A percentile compares a stretch with the other conserved stretches of the same genome.
phyloP scores from a whole-genome alignment of 495 filamentous ascomycete genomes.

The Penicillium nucicola region DNA sequence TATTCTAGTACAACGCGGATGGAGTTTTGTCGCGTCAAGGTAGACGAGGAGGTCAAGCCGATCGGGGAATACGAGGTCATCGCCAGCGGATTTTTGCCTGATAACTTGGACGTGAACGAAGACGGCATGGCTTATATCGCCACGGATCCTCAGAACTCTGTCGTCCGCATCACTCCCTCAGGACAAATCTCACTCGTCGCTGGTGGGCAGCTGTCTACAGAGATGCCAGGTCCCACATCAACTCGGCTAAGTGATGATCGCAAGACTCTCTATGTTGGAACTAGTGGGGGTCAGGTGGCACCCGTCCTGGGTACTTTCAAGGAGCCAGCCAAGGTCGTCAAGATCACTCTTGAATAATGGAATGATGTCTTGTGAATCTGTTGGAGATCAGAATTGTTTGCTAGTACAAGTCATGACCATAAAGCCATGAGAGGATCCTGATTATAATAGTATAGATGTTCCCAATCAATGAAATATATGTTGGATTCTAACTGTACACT shows the following conservation, averaged over 20 bases:
- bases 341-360: slow-evolving; percentile 13
- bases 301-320: slow-evolving; percentile 25
- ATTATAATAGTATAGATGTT: no score
- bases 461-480: no score
- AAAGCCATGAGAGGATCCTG: no score
- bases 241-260: slow-evolving; percentile 20
- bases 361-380: background rate
- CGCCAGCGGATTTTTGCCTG: slow-evolving; percentile 26
- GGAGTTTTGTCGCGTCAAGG: slow-evolving; percentile 30
- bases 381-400: background rate
- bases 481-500: no score
- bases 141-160: slow-evolving; percentile 27
- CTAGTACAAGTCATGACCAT: no score
- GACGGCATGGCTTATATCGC: slow-evolving; percentile 39
- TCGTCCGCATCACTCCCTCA: slow-evolving; percentile 22
- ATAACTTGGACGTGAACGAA: slow-evolving; percentile 30
- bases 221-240: slow-evolving; percentile 26
- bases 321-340: slow-evolving; percentile 31
- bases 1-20: slow-evolving; percentile 34
- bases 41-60: slow-evolving; percentile 22
- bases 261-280: slow-evolving; percentile 26
- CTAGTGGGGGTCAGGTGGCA: slow-evolving; percentile 26
- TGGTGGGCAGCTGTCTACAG: slow-evolving; percentile 22
- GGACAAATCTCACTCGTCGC: slow-evolving; percentile 26
- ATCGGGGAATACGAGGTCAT: slow-evolving; percentile 27